A percentile compares a stretch with the other conserved stretches of the same genome.
These are phyloP conservation scores for Thelephora terrestris DNA, from an alignment of 1,284 basidiomycete species.

Conservation along the genomic window DNA sequence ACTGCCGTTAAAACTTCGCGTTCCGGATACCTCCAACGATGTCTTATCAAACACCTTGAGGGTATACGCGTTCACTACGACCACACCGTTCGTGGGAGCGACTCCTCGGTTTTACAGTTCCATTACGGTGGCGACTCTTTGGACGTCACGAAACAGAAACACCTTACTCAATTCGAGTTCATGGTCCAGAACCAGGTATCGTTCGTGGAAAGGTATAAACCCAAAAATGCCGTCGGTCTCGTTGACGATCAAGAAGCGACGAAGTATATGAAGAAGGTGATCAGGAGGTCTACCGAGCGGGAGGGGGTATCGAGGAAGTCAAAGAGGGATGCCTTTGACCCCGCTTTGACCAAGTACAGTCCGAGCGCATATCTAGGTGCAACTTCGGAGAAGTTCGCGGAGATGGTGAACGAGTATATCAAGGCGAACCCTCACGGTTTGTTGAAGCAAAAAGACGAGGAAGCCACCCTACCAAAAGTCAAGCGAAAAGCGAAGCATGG, in stretches of 20 bases:
- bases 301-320: constrained; percentile 35
- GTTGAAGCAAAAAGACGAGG: constrained; percentile 48
- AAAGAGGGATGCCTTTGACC: constrained; percentile 51
- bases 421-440: constrained; percentile 72
- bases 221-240: constrained; percentile 41
- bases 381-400: constrained; percentile 90
- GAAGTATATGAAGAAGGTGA: constrained; percentile 82
- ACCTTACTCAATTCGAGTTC: constrained; percentile 89
- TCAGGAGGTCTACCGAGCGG: constrained; percentile 56
- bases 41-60: constrained; percentile 97
- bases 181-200: constrained; percentile 82
- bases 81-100: constrained; percentile 93
- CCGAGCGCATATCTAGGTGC: constrained; percentile 81
- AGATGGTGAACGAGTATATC: constrained; percentile 74
- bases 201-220: constrained; percentile 67
- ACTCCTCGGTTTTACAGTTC: constrained; percentile 93
- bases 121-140: constrained; percentile 95
- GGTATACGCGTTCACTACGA: constrained; percentile 96
- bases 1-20: constrained; percentile 99
- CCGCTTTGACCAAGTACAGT: constrained; percentile 69
- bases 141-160: constrained; percentile 94
- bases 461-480: constrained; percentile 27
- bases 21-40: constrained; percentile 96
- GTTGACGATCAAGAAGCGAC: constrained; percentile 65
- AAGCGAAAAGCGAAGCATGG: constrained; percentile 38